A percentile compares a stretch with the other conserved stretches of the same genome.
phyloP scores from a whole-genome alignment of 345 rosid genomes.

The Linum tenue region DNA sequence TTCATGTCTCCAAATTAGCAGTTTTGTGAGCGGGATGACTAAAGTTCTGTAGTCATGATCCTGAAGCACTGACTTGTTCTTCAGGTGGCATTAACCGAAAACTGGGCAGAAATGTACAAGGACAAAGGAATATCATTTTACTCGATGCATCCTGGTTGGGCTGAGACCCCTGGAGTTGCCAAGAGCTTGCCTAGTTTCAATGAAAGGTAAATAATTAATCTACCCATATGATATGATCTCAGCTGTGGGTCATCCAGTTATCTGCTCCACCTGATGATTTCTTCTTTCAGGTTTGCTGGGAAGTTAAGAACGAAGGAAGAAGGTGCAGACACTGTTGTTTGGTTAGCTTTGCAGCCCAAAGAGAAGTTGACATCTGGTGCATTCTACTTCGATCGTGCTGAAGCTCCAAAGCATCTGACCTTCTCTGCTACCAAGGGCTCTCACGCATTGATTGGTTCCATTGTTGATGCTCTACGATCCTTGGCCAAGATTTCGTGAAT shows the following conservation, averaged over 20 bases:
- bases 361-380: conserved; percentile 62
- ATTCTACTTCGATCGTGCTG: conserved; percentile 82
- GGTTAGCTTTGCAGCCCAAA: conserved; percentile 80
- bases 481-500: conserved; percentile 25
- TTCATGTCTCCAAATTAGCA: neutral
- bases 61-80: conserved; percentile 1
- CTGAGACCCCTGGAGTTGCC: conserved; percentile 78
- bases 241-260: neutral
- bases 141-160: conserved; percentile 97
- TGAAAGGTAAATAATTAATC: conserved; percentile 27
- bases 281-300: conserved; percentile 44
- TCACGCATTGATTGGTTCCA: conserved; percentile 39
- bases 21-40: neutral
- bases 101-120: conserved; percentile 65
- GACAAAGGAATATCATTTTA: conserved; percentile 71
- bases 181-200: conserved; percentile 55
- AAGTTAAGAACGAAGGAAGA: conserved; percentile 72
- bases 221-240: neutral
- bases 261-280: neutral
- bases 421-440: conserved; percentile 58
- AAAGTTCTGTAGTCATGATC: neutral
- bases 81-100: conserved; percentile 73
- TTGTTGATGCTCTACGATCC: conserved; percentile 36
- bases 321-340: conserved; percentile 79
- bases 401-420: conserved; percentile 62